These are phyloP conservation scores for Lepidium aucheri DNA, from an alignment of 345 rosid genomes.

Conservation along the genomic window DNA sequence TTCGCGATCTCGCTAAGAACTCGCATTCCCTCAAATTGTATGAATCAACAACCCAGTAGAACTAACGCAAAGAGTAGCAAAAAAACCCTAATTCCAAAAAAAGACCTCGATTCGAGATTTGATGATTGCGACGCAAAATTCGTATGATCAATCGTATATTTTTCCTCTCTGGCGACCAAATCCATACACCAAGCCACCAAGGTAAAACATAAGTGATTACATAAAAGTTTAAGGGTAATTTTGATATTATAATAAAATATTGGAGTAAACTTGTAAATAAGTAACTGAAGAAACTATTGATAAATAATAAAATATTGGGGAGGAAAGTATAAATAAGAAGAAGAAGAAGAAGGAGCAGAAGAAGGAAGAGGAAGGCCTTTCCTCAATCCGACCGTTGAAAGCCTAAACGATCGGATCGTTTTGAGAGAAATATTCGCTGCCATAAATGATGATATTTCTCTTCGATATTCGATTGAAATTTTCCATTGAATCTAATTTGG, in stretches of 20 bases:
- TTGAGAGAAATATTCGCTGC: conserved; percentile 3
- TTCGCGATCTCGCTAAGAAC: conserved; percentile 23
- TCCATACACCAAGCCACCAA: no score
- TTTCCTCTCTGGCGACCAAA: conserved; percentile 8
- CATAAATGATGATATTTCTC: conserved; percentile 15
- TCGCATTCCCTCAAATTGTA: conserved; percentile 24
- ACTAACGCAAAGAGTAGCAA: background rate
- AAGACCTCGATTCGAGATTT: background rate
- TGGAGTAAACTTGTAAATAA: background rate
- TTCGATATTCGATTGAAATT: conserved; percentile 1
- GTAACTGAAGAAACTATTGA: background rate
- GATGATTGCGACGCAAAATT: background rate
- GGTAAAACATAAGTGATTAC: background rate
- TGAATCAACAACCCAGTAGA: background rate
- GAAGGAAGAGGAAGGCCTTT: background rate
- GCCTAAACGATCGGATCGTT: conserved; percentile 38
- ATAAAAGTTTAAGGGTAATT: background rate
- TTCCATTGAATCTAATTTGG: background rate
- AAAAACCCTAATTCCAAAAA: background rate
- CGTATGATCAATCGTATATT: conserved; percentile 4
- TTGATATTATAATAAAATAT: background rate
- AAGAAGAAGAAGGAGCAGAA: background rate
- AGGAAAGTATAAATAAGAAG: background rate
- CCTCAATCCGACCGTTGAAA: conserved; percentile 37
- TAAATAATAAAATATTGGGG: background rate